phyloP scores from a whole-genome alignment of 805 yeast species.

The Suhomyces faveliae region DNA sequence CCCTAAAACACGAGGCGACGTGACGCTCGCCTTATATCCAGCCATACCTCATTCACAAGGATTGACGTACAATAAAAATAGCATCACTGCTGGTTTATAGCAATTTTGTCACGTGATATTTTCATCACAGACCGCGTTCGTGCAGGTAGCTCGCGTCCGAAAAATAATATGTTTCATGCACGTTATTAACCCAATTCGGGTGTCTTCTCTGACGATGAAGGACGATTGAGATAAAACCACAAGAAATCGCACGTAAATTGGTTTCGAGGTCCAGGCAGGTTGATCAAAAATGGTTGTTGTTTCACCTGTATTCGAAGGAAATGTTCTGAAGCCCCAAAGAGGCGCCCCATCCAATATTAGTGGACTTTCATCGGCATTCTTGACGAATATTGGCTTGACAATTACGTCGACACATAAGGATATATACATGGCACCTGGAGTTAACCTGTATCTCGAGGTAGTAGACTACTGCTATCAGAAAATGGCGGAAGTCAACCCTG shows the following conservation, averaged over 20 bases:
- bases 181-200: neutral
- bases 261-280: neutral
- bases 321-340: neutral
- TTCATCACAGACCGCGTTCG: neutral
- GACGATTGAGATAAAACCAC: neutral
- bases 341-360: neutral
- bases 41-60: no score
- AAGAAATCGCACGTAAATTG: neutral
- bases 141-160: neutral
- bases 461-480: slow-evolving; percentile 1
- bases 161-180: neutral
- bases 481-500: neutral
- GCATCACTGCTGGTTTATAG: neutral
- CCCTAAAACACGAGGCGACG: no score
- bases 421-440: slow-evolving; percentile 1
- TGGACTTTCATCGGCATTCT: neutral
- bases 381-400: neutral
- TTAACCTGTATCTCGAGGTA: neutral
- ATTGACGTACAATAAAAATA: no score
- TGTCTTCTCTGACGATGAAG: neutral
- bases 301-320: neutral
- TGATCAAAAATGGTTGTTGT: neutral
- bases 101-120: neutral
- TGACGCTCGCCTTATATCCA: no score
- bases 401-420: slow-evolving; percentile 1